Base-by-base conservation (phyloP, 2,329 filamentous ascomycete species). In the Alternaria ethzedia region DNA sequence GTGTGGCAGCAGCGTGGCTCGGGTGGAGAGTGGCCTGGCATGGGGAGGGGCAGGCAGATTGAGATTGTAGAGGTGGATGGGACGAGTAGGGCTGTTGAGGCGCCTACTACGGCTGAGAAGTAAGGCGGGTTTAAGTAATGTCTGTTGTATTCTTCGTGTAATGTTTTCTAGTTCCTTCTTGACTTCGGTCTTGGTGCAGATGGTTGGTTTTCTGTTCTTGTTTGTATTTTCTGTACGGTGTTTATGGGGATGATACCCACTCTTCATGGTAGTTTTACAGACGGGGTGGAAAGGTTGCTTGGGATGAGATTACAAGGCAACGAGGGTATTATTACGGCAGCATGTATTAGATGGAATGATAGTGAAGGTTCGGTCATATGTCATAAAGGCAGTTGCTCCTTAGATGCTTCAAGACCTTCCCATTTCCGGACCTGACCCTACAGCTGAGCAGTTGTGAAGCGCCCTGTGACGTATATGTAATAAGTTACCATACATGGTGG, bases 31-130 rank as follows among this genome's bases (percentile, higher is more conserved):
- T 65, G 61, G 57, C 61, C 61, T 1, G 57, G 57, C 7, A 65
- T 64, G 61, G 57, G 23, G 15, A 30, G 43, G 17, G 50, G 59
- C 10, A 36, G 30, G 8, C 15, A 43, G 10, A 30, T 59, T 21
- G 67, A 61, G 0, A 32, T 66, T 54, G 63, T 65, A 11, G 68
- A 70, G 32, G 65, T 63, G 15, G 66, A 64, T 57, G 67, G 67
- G 10, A 41, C 52, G 25, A 46, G 63, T 21, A 54, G 56, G 21
- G 58, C 61, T 9, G 61, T 66, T 15, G 66, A 69, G 28, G 65
- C 58, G 20, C 63, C 65, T 17, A 30, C 65, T 17, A 30, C 54
- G 0, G 56, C 15, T 26, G 55, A 57, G 28, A 50, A 41, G 11
- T 50, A 13, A 56, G 5, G 9, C 6, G 23, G n/a, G 20, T 17